Base-by-base conservation (phyloP, 2,329 filamentous ascomycete genomes). In the Lachnellula occidentalis region DNA sequence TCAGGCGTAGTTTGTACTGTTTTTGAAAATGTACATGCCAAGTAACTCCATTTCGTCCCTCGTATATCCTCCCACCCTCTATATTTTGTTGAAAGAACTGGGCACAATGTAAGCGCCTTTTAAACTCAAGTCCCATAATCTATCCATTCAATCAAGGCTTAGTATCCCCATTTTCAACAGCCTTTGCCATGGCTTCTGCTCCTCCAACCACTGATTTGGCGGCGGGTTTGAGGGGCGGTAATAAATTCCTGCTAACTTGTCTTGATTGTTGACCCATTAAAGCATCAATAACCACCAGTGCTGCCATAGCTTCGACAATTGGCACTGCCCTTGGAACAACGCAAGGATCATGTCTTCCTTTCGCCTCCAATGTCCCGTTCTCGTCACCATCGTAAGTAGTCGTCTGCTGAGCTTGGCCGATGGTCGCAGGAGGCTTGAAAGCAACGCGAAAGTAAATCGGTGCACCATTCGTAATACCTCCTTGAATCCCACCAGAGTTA, bases 351-450 rank as follows among this genome's bases (percentile, higher is more conserved):
- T 97, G 92, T 56, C 94, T 79, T 21, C 94, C 94, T 80, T 96
- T 97, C 49, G 92, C 91, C 59, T 91, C 89, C 34, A 97, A 77
- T 3, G 88, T 75, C 49, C 94, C 94, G 61, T 88, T 83, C 7
- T 51, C 60, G 9, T 78, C 75, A 45, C 86, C 87, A 57, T 87
- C 86, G 72, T 95, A 97, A 9, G 82, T 87, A 8, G 86, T 85
- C 0, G 94, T 97, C 14, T 79, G 80, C 76, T 97, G 92, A 43
- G 88, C 87, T 73, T 92, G 87, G 45, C 89, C 87, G 68, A 97
- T 97, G 3, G 94, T 97, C 31, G 92, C 92, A 2, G 92, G 85
- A 9, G 92, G 89, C 79, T 97, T 97, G 83, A 97, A 97, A 15
- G 83, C 92, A 5, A 96, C 86, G 49, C 88, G 85, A 82, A 97